A percentile compares a stretch with the other conserved stretches of the same genome.
These are phyloP conservation scores for Psilocybe cubensis DNA, from an alignment of 768 basidiomycete genomes.

Conservation along the genomic window DNA sequence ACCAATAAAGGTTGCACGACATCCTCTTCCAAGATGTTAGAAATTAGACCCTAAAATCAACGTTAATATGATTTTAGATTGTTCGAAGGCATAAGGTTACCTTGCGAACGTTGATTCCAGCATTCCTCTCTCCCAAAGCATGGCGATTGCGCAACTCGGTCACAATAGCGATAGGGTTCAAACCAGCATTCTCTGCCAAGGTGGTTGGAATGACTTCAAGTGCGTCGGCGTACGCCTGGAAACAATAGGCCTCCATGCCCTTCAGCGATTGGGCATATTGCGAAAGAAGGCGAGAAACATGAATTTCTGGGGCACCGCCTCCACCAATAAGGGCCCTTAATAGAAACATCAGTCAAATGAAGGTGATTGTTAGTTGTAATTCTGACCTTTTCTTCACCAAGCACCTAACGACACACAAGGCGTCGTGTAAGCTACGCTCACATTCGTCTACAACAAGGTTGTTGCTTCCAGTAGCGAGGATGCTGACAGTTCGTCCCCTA, in stretches of 20 bases:
- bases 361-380: neutral
- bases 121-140: conserved; percentile 90
- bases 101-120: conserved; percentile 98
- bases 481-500: conserved; percentile 91
- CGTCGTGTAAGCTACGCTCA: conserved; percentile 97
- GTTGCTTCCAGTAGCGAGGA: conserved; percentile 94
- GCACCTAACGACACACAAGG: conserved; percentile 97
- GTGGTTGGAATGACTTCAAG: conserved; percentile 98
- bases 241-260: conserved; percentile 99
- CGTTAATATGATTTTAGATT: neutral
- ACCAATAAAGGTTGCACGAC: conserved; percentile 96
- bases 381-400: conserved; percentile 95
- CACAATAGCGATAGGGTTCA: conserved; percentile 97
- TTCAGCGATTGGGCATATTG: conserved; percentile 92
- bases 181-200: conserved; percentile 96
- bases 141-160: conserved; percentile 97
- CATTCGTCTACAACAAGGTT: conserved; percentile 94
- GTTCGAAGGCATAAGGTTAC: conserved; percentile 42
- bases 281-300: conserved; percentile 89
- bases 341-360: neutral
- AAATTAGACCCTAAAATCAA: conserved; percentile 79
- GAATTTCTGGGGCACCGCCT: conserved; percentile 97
- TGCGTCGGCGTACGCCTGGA: conserved; percentile 97
- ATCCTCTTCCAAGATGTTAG: conserved; percentile 96
- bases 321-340: conserved; percentile 88